A percentile compares a stretch with the other conserved stretches of the same genome.
phyloP scores from a whole-genome alignment of 2,329 filamentous ascomycete genomes.

The Niveomyces coronatus region DNA sequence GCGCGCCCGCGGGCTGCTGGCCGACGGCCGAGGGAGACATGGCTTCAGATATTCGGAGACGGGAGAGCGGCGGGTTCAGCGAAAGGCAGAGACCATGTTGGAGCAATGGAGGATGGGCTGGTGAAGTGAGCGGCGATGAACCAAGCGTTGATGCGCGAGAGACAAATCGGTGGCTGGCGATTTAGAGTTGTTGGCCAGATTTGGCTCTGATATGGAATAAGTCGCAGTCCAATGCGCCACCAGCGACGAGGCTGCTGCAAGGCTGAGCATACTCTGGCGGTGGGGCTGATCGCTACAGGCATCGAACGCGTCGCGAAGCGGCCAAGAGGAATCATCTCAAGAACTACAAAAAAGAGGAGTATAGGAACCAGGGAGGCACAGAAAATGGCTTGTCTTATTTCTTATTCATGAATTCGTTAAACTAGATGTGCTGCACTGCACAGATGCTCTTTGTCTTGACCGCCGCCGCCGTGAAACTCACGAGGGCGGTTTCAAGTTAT shows the following conservation, averaged over 20 bases:
- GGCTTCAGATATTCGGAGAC: constrained; percentile 10
- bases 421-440: no score
- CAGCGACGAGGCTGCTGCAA: constrained; percentile 24
- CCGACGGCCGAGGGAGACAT: constrained; percentile 48
- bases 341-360: no score
- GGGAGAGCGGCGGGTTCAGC: not conserved
- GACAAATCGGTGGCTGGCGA: constrained; percentile 11
- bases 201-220: no score
- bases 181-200: constrained; percentile 16
- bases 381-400: no score
- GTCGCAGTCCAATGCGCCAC: constrained; percentile 11
- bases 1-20: constrained; percentile 26
- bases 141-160: no score
- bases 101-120: constrained; percentile 6
- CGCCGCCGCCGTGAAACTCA: constrained; percentile 30
- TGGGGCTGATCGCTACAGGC: no score
- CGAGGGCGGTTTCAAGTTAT: constrained; percentile 69
- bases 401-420: no score
- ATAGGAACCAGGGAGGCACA: no score
- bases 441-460: no score
- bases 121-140: constrained; percentile 9
- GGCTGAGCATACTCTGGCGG: constrained; percentile 20
- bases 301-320: no score
- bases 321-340: no score
- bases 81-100: constrained; percentile 9